phyloP scores from a whole-genome alignment of 371 early-diverging fungal genomes.

The Rhizomucor miehei region DNA sequence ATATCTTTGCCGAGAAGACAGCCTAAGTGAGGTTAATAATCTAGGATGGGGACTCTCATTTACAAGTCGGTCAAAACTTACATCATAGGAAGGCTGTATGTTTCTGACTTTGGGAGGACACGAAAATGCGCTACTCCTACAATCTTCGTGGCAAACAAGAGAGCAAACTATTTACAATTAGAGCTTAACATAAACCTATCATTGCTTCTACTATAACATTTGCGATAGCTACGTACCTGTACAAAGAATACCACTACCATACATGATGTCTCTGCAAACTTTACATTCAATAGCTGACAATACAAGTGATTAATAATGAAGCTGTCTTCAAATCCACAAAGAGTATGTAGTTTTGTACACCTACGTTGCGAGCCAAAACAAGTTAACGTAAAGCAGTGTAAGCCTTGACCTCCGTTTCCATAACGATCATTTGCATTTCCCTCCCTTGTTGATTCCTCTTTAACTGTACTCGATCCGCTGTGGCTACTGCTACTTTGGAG shows the following conservation, averaged over 20 bases:
- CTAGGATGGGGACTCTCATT: too few species aligned
- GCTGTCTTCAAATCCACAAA: slow-evolving; percentile 1
- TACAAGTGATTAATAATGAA: neutral
- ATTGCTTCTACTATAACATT: neutral
- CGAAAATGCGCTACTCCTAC: slow-evolving; percentile 21
- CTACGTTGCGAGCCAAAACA: slow-evolving; percentile 15
- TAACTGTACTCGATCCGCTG: too few species aligned
- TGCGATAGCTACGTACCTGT: slow-evolving; percentile 22
- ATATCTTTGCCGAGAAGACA: slow-evolving; percentile 30
- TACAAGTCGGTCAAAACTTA: too few species aligned
- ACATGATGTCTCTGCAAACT: slow-evolving; percentile 34
- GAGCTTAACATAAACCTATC: neutral
- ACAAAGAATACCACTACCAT: slow-evolving; percentile 26
- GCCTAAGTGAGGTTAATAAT: slow-evolving; percentile 11
- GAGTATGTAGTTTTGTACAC: too few species aligned
- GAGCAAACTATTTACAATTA: slow-evolving; percentile 40
- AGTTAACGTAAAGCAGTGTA: slow-evolving; percentile 31
- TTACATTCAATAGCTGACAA: slow-evolving; percentile 34
- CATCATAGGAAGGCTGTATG: slow-evolving; percentile 34
- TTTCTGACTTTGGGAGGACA: slow-evolving; percentile 31
- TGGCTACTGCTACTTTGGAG: neutral
- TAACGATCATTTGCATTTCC: too few species aligned
- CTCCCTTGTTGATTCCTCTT: too few species aligned
- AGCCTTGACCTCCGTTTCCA: slow-evolving; percentile 2
- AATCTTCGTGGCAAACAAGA: slow-evolving; percentile 36